Evolutionary conservation across 1,284 basidiomycete genomes (phyloP).

Genomic region (Wallemia hederae): DNA sequence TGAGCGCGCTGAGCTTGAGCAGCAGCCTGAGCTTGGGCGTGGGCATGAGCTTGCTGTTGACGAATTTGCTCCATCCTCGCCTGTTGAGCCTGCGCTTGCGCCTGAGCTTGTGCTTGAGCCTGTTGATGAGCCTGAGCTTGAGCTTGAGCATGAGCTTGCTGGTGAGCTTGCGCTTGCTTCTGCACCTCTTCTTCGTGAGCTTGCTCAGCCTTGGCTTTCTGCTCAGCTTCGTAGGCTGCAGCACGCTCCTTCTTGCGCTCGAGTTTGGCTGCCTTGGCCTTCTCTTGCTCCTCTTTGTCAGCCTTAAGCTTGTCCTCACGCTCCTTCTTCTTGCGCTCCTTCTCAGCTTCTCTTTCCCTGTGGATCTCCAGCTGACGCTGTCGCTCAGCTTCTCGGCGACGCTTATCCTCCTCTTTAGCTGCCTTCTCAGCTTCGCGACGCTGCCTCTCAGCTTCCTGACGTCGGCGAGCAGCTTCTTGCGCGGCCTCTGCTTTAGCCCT

Average conservation of each 20-base stretch:
- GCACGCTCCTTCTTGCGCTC: conserved; percentile 29
- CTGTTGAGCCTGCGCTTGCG: neutral
- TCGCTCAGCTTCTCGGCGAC: conserved; percentile 19
- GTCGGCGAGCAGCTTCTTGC: conserved; percentile 33
- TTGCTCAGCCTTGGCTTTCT: conserved; percentile 6
- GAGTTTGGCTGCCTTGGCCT: conserved; percentile 27
- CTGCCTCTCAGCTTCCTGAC: conserved; percentile 37
- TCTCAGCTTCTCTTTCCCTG: conserved; percentile 24
- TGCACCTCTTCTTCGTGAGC: conserved; percentile 3
- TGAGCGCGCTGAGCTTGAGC: neutral
- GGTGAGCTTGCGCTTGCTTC: conserved; percentile 6
- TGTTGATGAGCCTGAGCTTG: neutral
- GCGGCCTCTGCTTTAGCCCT: conserved; percentile 34
- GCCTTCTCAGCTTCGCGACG: conserved; percentile 43
- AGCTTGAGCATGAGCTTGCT: conserved; percentile 4
- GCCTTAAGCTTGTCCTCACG: conserved; percentile 27
- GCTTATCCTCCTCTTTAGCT: conserved; percentile 44
- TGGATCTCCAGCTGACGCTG: conserved; percentile 31
- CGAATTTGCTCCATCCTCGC: neutral
- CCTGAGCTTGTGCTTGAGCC: neutral
- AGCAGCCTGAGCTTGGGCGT: neutral
- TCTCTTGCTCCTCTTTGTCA: conserved; percentile 36
- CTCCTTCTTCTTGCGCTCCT: conserved; percentile 21
- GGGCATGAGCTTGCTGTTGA: neutral
- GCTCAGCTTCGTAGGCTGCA: conserved; percentile 14